Percentiles rank a stretch among this genome's conserved stretches.
These are phyloP conservation scores for Suillus subalutaceus DNA, from an alignment of 768 basidiomycete genomes.

Conservation along the genomic window DNA sequence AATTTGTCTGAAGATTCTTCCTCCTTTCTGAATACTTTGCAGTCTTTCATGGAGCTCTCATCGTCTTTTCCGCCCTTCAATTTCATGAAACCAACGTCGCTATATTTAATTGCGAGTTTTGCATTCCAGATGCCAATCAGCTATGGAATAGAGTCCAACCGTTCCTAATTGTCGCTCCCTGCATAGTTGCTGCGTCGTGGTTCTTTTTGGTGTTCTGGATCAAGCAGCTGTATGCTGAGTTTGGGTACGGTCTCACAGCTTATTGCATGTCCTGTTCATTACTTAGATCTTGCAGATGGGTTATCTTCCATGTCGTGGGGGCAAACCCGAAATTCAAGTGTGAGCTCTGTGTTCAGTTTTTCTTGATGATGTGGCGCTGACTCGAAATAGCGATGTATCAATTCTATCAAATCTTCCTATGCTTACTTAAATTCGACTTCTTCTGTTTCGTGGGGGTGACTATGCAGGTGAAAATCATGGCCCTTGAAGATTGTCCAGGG, in stretches of 20 bases:
- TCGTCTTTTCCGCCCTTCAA: constrained; percentile 77
- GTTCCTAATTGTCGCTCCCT: constrained; percentile 74
- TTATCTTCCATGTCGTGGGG: constrained; percentile 87
- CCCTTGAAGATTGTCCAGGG: background rate
- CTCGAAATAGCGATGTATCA: constrained; percentile 75
- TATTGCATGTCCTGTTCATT: constrained; percentile 9
- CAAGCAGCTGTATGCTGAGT: constrained; percentile 74
- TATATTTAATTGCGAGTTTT: constrained; percentile 40
- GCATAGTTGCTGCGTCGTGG: constrained; percentile 69
- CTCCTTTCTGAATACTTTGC: constrained; percentile 12
- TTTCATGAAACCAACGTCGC: constrained; percentile 73
- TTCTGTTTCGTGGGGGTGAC: constrained; percentile 88
- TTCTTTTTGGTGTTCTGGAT: constrained; percentile 68
- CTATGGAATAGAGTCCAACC: constrained; percentile 64
- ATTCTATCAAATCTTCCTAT: constrained; percentile 86
- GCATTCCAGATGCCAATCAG: constrained; percentile 48
- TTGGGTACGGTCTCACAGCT: constrained; percentile 61
- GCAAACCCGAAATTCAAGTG: constrained; percentile 86
- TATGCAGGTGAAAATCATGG: constrained; percentile 62
- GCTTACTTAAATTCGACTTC: constrained; percentile 88
- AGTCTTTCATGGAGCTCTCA: constrained; percentile 75
- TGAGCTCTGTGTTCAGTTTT: constrained; percentile 35
- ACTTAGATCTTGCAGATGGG: constrained; percentile 60
- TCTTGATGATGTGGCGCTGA: constrained; percentile 1
- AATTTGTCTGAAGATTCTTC: background rate